Evolutionary conservation across 208 protist genomes (phyloP).

Genomic region (Vickermania spadyakhi): DNA sequence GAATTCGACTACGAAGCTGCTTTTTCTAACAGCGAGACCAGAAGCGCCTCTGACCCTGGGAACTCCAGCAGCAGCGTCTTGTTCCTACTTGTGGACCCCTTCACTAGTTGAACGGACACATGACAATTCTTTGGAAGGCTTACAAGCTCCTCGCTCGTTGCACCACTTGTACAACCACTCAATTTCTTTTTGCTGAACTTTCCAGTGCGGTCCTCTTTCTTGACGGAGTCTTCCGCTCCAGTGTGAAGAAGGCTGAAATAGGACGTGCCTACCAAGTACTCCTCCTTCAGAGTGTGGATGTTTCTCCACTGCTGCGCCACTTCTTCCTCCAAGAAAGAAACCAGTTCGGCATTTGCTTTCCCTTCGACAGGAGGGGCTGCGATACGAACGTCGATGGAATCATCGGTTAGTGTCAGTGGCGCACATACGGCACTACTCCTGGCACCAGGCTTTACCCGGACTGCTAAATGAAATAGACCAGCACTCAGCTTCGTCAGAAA

Average conservation of each 20-base stretch:
- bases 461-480: constrained; percentile 30
- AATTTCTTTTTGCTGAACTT: constrained; percentile 16
- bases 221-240: neutral
- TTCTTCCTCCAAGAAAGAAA: constrained; percentile 44
- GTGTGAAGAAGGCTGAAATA: constrained; percentile 11
- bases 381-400: constrained; percentile 42
- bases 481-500: constrained; percentile 35
- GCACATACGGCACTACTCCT: constrained; percentile 25
- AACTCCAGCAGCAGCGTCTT: constrained; percentile 50
- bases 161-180: neutral
- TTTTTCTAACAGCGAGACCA: constrained; percentile 37
- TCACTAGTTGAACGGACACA: constrained; percentile 35
- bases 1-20: constrained; percentile 10
- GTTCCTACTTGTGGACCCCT: constrained; percentile 40
- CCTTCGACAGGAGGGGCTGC: constrained; percentile 69
- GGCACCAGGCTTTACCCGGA: constrained; percentile 75
- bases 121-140: constrained; percentile 8
- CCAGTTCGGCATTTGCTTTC: constrained; percentile 67
- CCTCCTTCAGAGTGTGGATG: neutral
- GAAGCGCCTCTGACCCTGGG: constrained; percentile 41
- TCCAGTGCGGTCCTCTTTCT: neutral
- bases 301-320: constrained; percentile 22
- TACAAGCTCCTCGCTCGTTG: neutral
- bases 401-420: constrained; percentile 12
- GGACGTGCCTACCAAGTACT: constrained; percentile 16